Base-by-base conservation (phyloP, 1,284 basidiomycete species). In the Melampsora americana region DNA sequence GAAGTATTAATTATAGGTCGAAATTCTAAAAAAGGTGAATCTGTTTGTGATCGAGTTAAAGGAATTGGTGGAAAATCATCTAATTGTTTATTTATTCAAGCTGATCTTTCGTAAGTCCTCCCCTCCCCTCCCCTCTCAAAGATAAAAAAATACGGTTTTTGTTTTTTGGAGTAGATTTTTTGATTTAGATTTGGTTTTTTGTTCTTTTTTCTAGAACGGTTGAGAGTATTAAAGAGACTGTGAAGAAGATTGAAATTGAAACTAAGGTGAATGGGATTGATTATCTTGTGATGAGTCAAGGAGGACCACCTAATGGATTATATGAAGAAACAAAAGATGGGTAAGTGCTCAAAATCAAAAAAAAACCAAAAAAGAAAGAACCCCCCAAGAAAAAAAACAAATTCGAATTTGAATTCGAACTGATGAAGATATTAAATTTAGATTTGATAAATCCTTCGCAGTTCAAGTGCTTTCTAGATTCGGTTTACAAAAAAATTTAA, bases 1-100 rank as follows among this genome's bases (percentile, higher is more conserved):
- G 79, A 78, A 7, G 81, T 84, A n/a, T 82, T 79, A 79, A 77
- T 84, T 71, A 78, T 84, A n/a, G 83, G 83, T 2, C 77, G 83
- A 6, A 82, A 80, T 77, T 79, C 81, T 48, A 66, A 77, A 14
- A 78, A 79, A 23, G 83, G 81, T 0, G 39, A 78, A 2, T 71
- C 80, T 18, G 80, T 84, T 4, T 77, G 84, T 14, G 78, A 81
- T 14, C 71, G 77, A 1, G 79, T 80, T 9, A 79, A 79, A 50
- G 73, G 72, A 7, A 26, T 69, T 11, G 68, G 5, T 12, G 42
- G 44, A 48, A 42, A 11, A 44, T 48, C 30, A 66, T n/a, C 12
- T 53, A 35, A 16, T 66, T 75, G 50, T 42, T 64, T 67, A 56
- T 75, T 75, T 44, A 23, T 75, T n/a, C 50, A 75, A 44, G 64